Evolutionary conservation across 345 rosid genomes (phyloP), one percentile per base, ranked within the genome.

Genomic region (Acer negundo): DNA sequence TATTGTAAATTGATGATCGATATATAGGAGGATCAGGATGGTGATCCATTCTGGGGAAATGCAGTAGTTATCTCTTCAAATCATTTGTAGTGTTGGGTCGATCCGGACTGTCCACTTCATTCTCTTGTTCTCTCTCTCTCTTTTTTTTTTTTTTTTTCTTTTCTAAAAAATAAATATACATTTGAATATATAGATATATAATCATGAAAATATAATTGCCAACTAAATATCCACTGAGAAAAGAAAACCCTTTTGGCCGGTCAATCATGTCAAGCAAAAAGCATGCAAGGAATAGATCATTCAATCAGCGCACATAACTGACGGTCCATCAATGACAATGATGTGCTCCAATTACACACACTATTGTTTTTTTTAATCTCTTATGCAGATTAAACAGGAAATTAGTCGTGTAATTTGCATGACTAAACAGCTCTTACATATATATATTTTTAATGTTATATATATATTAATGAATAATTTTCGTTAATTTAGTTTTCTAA

Each of bases 251-350:
- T 82, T 82, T 88, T 80, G 79, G 80, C 76, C 79, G 79, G 74
- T 81, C 89, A 85, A 86, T 88, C 90, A 88, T 83, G 87, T 85
- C 93, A 80, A 84, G 73, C 82, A 87, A 84, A 90, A 90, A 86
- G 89, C 85, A 84, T 71, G 66, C 74, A 58, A 31, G 82, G 69
- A 71, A 75, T 77, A 44, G 73, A 86, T 84, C 81, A 80, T 84
- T 87, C 84, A 80, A 63, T 80, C 72, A 76, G 75, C 69, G 77
- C 87, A 71, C 73, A 79, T 78, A 77, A 79, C 62, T 55, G 78
- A 80, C 82, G 78, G 70, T 69, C 80, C 83, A 75, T 67, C 13
- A 47, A 31, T 64, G 80, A 76, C 77, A 79, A 61, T 38, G 78
- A 79, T 72, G 63, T 23, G 12, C 72, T 67, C 51, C 51, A 24